Base-by-base conservation (phyloP, 345 rosid genomes). In the Eutrema japonicum region DNA sequence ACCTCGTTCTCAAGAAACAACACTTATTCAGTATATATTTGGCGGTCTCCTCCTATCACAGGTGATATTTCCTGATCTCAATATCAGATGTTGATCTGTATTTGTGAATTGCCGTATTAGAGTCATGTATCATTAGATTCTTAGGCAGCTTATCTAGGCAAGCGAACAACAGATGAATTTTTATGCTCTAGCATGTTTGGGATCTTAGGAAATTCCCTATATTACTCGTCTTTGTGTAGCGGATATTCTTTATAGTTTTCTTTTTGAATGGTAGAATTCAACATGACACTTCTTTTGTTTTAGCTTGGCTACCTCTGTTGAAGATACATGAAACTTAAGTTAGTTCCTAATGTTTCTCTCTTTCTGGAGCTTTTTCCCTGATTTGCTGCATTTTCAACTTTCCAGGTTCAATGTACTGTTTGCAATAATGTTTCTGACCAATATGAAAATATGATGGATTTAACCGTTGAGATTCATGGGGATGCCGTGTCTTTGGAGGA, bases 371-470 rank as follows among this genome's bases (percentile, higher is more conserved):
- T 60, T 74, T 38, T 48, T 10, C 56, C 51, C 64, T 69, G 51
- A 78, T 59, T 26, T 54, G 8, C 40, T 40, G 10, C 16, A 37
- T 42, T 32, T 45, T 27, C 33, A 49, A 63, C 73, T 53, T 62
- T 74, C 41, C 74, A 94, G 97, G 97, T 94, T 72, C 83, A 83
- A 32, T 96, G 98, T 66, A 79, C 90, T 32, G 85, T 82, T 27
- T 96, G 99, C 75, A 32, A 73, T 57, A 85, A 90, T 56, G 77
- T 87, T 47, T 96, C 99, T 30, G 87, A 86, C 68, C 98, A 92
- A 70, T 83, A 86, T 79, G 99, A 96, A 77, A 96, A 92, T 72
- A 90, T 96, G 96, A 89, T 96, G 99, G 99, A 96, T 83, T 79
- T 96, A 65, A 90, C 88, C 7, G 97, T 96, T 70, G 98, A 92